Percentiles rank a stretch among this genome's conserved stretches.
phyloP scores from a whole-genome alignment of 257 asterid species.

The Craterostigma plantagineum region DNA sequence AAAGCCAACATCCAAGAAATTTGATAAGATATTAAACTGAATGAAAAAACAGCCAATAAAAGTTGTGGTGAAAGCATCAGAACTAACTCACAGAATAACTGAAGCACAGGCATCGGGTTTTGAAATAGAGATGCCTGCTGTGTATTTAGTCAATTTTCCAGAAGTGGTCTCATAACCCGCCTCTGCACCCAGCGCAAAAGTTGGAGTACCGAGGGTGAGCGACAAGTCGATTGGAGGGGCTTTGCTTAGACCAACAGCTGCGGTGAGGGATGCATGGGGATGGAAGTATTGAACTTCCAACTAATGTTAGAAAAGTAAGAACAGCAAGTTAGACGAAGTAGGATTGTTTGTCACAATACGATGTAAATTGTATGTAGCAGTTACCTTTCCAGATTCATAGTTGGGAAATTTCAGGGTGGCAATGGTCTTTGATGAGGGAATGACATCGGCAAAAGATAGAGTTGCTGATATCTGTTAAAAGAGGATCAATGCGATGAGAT shows the following conservation, averaged over 20 bases:
- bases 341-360: neutral
- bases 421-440: constrained; percentile 46
- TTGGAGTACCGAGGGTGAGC: constrained; percentile 54
- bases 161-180: constrained; percentile 53
- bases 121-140: constrained; percentile 56
- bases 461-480: constrained; percentile 31
- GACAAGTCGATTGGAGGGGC: constrained; percentile 46
- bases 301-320: constrained; percentile 14
- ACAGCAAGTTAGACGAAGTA: constrained; percentile 1
- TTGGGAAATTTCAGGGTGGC: constrained; percentile 38
- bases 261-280: constrained; percentile 53
- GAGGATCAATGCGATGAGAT: neutral
- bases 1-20: neutral
- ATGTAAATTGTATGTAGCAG: neutral
- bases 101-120: constrained; percentile 72
- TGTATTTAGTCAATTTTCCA: constrained; percentile 43
- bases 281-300: constrained; percentile 52
- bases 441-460: constrained; percentile 20
- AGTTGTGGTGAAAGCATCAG: too few species aligned
- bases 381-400: constrained; percentile 43
- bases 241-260: constrained; percentile 45
- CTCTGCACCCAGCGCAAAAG: constrained; percentile 76
- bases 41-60: too few species aligned
- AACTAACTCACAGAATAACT: constrained; percentile 51
- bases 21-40: too few species aligned